Evolutionary conservation across 2,329 filamentous ascomycete species (phyloP), one percentile per base, ranked within the genome.

Genomic region (Stemphylium lycopersici): DNA sequence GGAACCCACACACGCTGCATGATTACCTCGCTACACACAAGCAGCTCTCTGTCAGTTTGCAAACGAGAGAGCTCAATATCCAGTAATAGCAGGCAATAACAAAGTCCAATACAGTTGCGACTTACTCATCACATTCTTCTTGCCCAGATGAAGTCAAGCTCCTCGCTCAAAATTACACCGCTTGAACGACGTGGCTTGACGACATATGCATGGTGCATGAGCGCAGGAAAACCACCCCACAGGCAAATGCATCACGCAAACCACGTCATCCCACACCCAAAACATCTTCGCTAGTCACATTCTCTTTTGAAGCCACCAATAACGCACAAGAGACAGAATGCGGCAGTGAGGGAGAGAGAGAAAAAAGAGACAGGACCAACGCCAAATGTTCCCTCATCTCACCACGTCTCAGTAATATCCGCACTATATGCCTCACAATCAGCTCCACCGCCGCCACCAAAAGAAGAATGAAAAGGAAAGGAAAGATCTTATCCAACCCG

Each of bases 231-330:
- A 33, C 33, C 41, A 44, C 41, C 41, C 31, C 41, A 44, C 41
- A 44, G 24, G 7, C 18, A 32, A 22, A 31, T 34, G 41, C 41
- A 44, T 34, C 18, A 42, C 24, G 18, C 41, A 44, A 33, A 44
- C 31, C 41, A 44, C 41, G 41, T 44, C 41, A 44, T 22, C 41
- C 41, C 31, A 34, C 31, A 44, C 39, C 7, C 39, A 44, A 44
- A 15, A 24, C 31, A 16, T n/a, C 15, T n/a, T 13, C 13, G 29
- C 8, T 15, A 18, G 39, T 42, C 18, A 11, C 15, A 29, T 12
- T 11, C 26, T 29, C 26, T 11, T 29, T 29, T 29, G 26, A 29
- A 11, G 11, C 26, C 26, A 29, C 11, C 26, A 29, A 29, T 29
- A 29, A 11, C 10, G 26, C 26, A 29, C 10, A 2, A 29, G 10